Base-by-base conservation (phyloP, 1,284 basidiomycete genomes). In the Rhodotorula sp. region DNA sequence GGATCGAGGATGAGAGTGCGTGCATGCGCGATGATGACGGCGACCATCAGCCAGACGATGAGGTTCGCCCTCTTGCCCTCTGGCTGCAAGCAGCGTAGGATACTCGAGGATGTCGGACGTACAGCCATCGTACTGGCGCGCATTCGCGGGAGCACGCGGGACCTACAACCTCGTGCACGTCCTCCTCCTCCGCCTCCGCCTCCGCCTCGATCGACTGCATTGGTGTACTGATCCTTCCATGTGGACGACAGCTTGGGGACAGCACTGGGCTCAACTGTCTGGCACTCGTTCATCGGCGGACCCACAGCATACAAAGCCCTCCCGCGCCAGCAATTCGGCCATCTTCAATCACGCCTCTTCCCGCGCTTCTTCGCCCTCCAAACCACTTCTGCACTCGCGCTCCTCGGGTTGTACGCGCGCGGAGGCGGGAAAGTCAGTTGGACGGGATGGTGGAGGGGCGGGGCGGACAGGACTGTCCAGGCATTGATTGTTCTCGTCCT, bases 311-410 rank as follows among this genome's bases (percentile, higher is more conserved):
- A 74, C 70, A 58, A 59, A 24, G 59, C 59, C 36, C 68, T 76
- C 32, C 70, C 72, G 24, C 71, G 73, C 20, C 68, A 70, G 53
- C 69, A 72, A 49, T 77, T 77, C 60, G 74, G 73, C 51, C 61
- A 71, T 44, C 75, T 77, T 13, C 76, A 77, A 51, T 66, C 68
- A 44, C 62, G 66, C 44, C 62, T 74, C 39, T 76, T 76, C 58
- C 76, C 76, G 1, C 60, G 58, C 36, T 76, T 65, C 63, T 71
- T 70, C 53, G 44, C 64, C 27, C 58, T 71, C 30, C 71, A 74
- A 53, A 48, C 67, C 2, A n/a, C 29, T 46, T 34, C 62, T 1
- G 51, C 68, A 2, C 34, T 59, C 51, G 54, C 56, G 10, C 67
- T 75, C 46, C 62, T 73, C 60, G 51, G 64, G 20, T 17, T 73